Evolutionary conservation across 768 basidiomycete species (phyloP).

Genomic region (Mycena galopus): DNA sequence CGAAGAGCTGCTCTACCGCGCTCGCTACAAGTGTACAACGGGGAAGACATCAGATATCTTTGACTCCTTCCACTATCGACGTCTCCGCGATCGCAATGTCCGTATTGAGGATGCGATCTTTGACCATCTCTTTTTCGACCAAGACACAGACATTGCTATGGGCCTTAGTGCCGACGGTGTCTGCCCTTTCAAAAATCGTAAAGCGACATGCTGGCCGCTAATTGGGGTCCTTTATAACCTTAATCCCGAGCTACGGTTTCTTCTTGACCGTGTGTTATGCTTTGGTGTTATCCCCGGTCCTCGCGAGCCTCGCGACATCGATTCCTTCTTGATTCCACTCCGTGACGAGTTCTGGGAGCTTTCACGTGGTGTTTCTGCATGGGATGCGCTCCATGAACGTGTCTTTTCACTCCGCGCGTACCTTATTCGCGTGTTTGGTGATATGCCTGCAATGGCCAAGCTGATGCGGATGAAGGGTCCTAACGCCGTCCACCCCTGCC

Average conservation of each 20-base stretch:
- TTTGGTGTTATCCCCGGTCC: slow-evolving; percentile 60
- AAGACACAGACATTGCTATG: slow-evolving; percentile 53
- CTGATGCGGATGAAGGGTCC: neutral
- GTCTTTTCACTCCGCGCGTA: slow-evolving; percentile 12
- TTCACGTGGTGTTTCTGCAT: slow-evolving; percentile 47
- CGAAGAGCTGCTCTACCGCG: slow-evolving; percentile 45
- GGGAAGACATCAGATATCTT: slow-evolving; percentile 42
- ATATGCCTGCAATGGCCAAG: slow-evolving; percentile 24
- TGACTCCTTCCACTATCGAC: slow-evolving; percentile 47
- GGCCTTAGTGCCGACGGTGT: slow-evolving; percentile 56
- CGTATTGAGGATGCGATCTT: slow-evolving; percentile 39
- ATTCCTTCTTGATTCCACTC: slow-evolving; percentile 54
- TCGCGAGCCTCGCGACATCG: slow-evolving; percentile 26
- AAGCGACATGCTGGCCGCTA: slow-evolving; percentile 49
- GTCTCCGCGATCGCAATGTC: slow-evolving; percentile 39
- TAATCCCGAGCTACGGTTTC: slow-evolving; percentile 51
- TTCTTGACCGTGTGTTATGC: slow-evolving; percentile 48
- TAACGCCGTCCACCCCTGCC: neutral
- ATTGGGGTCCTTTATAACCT: slow-evolving; percentile 53
- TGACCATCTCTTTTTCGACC: slow-evolving; percentile 47
- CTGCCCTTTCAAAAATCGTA: slow-evolving; percentile 43
- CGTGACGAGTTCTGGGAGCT: slow-evolving; percentile 51
- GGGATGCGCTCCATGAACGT: slow-evolving; percentile 33
- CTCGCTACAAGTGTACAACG: neutral
- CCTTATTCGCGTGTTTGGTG: slow-evolving; percentile 6